Evolutionary conservation across 306 rosid genomes (phyloP).

Genomic region (Alnus rubra): DNA sequence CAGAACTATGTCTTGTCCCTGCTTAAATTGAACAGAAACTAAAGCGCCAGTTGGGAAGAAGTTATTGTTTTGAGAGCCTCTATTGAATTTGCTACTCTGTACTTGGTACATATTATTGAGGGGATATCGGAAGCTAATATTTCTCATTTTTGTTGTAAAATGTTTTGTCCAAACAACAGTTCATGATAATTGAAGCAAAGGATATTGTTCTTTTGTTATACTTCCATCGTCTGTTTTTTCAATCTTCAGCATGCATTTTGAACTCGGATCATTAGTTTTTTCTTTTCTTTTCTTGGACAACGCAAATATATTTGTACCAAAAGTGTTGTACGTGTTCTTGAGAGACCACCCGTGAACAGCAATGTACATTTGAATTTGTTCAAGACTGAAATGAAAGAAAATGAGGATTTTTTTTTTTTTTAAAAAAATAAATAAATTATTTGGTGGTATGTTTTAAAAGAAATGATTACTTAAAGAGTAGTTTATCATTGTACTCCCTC

Average conservation of each 20-base stretch:
- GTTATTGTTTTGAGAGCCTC: slow-evolving; percentile 16
- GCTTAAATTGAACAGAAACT: slow-evolving; percentile 20
- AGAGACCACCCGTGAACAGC: background rate
- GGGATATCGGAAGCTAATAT: slow-evolving; percentile 6
- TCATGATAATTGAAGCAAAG: slow-evolving; percentile 13
- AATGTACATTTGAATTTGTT: background rate
- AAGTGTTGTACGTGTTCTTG: background rate
- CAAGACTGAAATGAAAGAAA: too few relatives aligned
- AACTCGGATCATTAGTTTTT: background rate
- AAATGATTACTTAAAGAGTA: too few relatives aligned
- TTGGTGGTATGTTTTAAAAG: too few relatives aligned
- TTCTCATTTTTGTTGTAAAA: slow-evolving; percentile 6
- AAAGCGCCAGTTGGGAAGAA: background rate
- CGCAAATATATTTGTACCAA: background rate
- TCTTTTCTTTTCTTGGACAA: background rate
- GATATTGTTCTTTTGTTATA: background rate
- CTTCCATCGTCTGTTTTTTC: background rate
- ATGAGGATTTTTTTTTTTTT: too few relatives aligned
- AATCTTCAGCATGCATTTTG: background rate
- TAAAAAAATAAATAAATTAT: too few relatives aligned
- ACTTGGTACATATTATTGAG: slow-evolving; percentile 19
- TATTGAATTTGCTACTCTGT: slow-evolving; percentile 15
- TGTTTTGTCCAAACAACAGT: background rate
- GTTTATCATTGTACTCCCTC: too few relatives aligned
- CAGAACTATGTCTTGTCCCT: slow-evolving; percentile 24